Percentiles rank a stretch among this genome's conserved stretches.
Conservation (phyloP, 2,329 filamentous ascomycete species). For the Emergomyces orientalis region DNA sequence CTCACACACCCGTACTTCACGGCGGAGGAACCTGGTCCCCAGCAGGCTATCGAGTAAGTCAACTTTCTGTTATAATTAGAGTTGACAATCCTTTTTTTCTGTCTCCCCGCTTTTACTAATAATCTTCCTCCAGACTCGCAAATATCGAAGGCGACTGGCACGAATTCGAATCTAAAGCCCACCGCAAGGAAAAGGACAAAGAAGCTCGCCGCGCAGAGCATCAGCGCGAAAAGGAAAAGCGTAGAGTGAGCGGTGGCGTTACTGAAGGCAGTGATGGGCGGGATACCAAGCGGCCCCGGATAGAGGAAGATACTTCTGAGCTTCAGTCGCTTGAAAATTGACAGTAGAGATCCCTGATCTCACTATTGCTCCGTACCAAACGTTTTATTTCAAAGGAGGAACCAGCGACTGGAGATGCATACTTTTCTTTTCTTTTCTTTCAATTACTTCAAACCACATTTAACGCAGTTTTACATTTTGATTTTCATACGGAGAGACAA, state of each 20-base stretch:
- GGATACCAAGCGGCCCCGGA: constrained; percentile 32
- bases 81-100: constrained; percentile 1
- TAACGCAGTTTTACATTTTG: not conserved
- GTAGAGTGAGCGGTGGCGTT: constrained; percentile 33
- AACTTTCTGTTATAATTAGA: not conserved
- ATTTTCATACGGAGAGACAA: not conserved
- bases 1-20: constrained; percentile 83
- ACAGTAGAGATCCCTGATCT: not conserved
- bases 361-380: not conserved
- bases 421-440: not conserved
- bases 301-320: constrained; percentile 19
- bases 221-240: constrained; percentile 41
- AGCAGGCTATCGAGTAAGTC: constrained; percentile 71
- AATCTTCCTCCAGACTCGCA: constrained; percentile 49
- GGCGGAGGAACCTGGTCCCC: constrained; percentile 64
- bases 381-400: not conserved
- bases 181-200: constrained; percentile 73
- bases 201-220: constrained; percentile 43
- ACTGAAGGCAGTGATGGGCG: constrained; percentile 26
- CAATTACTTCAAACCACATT: not conserved
- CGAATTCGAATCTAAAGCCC: constrained; percentile 93
- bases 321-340: constrained; percentile 7
- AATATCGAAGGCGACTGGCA: constrained; percentile 92
- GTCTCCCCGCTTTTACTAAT: constrained; percentile 5
- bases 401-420: not conserved